These are phyloP conservation scores for Apophysomyces elegans DNA, from an alignment of 371 early-diverging fungal genomes.

Conservation along the genomic window DNA sequence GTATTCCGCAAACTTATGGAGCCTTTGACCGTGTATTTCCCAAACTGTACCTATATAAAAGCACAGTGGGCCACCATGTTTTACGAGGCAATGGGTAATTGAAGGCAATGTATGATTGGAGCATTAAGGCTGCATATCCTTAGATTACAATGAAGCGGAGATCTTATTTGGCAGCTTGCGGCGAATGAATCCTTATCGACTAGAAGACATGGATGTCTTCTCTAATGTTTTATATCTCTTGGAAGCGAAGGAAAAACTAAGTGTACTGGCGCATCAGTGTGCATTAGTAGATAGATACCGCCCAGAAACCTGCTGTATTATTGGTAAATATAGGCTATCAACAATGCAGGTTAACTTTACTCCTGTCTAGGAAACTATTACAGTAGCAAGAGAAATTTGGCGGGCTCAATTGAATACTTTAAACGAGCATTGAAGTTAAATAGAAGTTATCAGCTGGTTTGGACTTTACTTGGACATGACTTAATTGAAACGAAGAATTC, in stretches of 20 bases:
- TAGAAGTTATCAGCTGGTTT: conserved; percentile 77
- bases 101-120: background rate
- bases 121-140: background rate
- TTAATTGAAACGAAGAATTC: conserved; percentile 91
- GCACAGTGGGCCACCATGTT: conserved; percentile 61
- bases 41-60: conserved; percentile 64
- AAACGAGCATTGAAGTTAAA: conserved; percentile 83
- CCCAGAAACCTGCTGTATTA: conserved; percentile 88
- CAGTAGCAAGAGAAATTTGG: conserved; percentile 75
- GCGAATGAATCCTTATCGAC: conserved; percentile 68
- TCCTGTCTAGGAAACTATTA: conserved; percentile 85
- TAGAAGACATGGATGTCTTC: conserved; percentile 87
- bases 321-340: conserved; percentile 50
- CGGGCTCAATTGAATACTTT: conserved; percentile 88
- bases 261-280: conserved; percentile 81
- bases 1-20: conserved; percentile 31
- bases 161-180: conserved; percentile 72
- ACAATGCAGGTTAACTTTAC: background rate
- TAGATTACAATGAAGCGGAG: conserved; percentile 76
- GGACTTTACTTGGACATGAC: conserved; percentile 96
- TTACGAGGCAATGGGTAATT: conserved; percentile 44
- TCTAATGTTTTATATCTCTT: conserved; percentile 91
- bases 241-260: conserved; percentile 71
- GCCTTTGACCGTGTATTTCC: conserved; percentile 40
- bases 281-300: conserved; percentile 78